A percentile compares a stretch with the other conserved stretches of the same genome.
Evolutionary conservation across 306 rosid species (phyloP).

Genomic region (Lathyrus sativus): DNA sequence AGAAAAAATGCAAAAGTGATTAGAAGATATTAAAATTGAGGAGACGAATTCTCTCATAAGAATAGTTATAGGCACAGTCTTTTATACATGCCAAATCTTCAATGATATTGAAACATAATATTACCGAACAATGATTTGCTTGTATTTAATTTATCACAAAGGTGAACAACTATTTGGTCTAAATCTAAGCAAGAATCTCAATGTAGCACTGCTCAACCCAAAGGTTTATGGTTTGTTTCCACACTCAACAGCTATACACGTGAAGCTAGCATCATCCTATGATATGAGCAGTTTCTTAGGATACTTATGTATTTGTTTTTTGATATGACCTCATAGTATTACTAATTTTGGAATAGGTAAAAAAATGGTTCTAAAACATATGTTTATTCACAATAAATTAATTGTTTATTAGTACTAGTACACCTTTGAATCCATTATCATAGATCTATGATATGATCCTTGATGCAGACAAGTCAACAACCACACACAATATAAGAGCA

Average conservation of each 20-base stretch:
- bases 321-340: background rate
- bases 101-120: background rate
- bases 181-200: background rate
- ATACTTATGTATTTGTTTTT: background rate
- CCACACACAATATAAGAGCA: background rate
- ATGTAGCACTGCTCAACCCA: background rate
- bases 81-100: background rate
- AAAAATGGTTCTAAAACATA: too few species aligned
- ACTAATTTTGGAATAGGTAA: background rate
- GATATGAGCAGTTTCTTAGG: background rate
- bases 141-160: background rate
- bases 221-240: background rate
- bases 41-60: background rate
- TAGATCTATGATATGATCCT: background rate
- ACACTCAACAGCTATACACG: background rate
- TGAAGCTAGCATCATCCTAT: background rate
- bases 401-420: background rate
- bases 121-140: background rate
- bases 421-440: background rate
- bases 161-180: background rate
- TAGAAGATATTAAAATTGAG: background rate
- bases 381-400: background rate
- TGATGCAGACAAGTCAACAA: constrained; percentile 13
- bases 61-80: background rate
- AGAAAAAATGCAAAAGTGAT: background rate